Evolutionary conservation across 2,329 filamentous ascomycete genomes (phyloP).

Genomic region (Fusarium brachygibbosum): DNA sequence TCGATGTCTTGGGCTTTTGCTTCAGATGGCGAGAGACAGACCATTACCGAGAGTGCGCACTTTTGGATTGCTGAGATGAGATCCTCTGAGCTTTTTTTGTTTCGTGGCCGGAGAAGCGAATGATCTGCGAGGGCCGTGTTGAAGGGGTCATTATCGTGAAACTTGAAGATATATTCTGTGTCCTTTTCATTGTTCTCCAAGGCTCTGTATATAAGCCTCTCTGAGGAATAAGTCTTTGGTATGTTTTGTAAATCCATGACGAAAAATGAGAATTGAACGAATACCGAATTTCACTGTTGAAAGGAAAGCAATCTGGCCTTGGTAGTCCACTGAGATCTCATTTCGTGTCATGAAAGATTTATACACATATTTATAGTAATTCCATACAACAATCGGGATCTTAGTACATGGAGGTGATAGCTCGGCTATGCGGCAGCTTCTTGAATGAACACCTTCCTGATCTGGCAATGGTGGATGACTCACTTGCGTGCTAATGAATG

Average conservation of each 20-base stretch:
- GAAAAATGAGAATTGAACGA: neutral
- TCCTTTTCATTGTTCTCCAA: slow-evolving; percentile 8
- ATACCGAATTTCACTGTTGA: neutral
- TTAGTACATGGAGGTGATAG: neutral
- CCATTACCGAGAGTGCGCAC: neutral
- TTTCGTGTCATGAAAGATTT: neutral
- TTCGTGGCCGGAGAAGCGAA: neutral
- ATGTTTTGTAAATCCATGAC: neutral
- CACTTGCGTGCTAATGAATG: neutral
- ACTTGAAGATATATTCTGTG: slow-evolving; percentile 2
- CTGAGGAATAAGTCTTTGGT: neutral
- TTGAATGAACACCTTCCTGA: slow-evolving; percentile 11
- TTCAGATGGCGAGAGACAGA: neutral
- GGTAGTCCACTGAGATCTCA: too few relatives aligned
- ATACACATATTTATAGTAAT: neutral
- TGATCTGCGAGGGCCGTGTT: neutral
- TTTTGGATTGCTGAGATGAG: neutral
- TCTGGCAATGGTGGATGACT: slow-evolving; percentile 8
- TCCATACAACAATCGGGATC: neutral
- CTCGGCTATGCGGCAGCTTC: slow-evolving; percentile 3
- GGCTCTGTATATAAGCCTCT: slow-evolving; percentile 4
- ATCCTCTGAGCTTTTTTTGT: neutral
- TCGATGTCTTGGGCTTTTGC: neutral
- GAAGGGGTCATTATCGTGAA: neutral
- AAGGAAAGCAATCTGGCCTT: too few relatives aligned